A percentile compares a stretch with the other conserved stretches of the same genome.
These are phyloP conservation scores for Melampsora americana DNA, from an alignment of 1,284 basidiomycete species.

Conservation along the genomic window DNA sequence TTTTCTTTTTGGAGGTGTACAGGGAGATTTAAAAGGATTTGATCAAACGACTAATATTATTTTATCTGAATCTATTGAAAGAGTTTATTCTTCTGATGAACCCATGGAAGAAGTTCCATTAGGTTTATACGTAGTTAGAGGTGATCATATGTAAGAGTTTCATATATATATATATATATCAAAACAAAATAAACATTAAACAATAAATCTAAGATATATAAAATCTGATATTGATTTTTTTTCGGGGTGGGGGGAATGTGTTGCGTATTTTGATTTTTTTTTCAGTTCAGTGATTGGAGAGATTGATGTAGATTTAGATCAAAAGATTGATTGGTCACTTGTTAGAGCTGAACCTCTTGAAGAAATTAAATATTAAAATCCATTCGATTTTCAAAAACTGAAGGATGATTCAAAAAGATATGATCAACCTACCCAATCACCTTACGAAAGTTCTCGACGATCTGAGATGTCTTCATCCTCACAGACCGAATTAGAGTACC, in stretches of 20 bases:
- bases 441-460: too few relatives aligned
- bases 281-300: constrained; percentile 81
- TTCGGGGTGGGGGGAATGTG: too few relatives aligned
- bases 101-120: constrained; percentile 90
- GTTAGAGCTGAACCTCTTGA: constrained; percentile 84
- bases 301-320: constrained; percentile 79
- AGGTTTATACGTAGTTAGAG: constrained; percentile 94
- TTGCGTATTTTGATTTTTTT: background rate
- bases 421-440: too few relatives aligned
- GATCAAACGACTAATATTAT: constrained; percentile 92
- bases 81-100: constrained; percentile 81
- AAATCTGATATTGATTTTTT: background rate
- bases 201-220: background rate
- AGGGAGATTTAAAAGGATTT: constrained; percentile 84
- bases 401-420: too few relatives aligned
- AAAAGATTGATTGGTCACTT: constrained; percentile 70
- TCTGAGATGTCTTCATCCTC: too few relatives aligned
- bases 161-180: background rate
- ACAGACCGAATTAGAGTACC: too few relatives aligned
- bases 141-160: constrained; percentile 81
- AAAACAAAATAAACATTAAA: background rate
- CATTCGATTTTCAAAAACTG: too few relatives aligned
- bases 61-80: constrained; percentile 81
- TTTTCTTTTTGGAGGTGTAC: constrained; percentile 12
- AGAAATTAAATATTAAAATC: constrained; percentile 32